phyloP scores from a whole-genome alignment of 2,329 filamentous ascomycete species.

The Pseudocercospora eumusae region DNA sequence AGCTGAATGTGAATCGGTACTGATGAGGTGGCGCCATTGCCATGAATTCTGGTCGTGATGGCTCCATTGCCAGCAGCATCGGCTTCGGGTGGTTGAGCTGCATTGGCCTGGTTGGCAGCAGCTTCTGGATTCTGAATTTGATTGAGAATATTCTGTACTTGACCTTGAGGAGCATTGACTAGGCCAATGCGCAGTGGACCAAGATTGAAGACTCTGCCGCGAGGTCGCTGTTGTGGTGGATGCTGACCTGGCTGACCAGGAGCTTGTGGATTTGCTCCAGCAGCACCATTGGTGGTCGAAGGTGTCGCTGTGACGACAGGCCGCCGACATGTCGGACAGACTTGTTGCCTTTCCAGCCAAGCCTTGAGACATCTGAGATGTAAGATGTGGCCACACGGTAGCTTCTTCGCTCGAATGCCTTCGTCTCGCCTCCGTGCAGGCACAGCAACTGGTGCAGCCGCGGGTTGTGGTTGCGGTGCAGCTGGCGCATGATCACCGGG shows the following conservation, averaged over 20 bases:
- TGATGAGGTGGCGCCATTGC: constrained; percentile 20
- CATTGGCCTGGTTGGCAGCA: constrained; percentile 11
- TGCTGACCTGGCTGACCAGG: constrained; percentile 36
- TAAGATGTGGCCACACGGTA: constrained; percentile 92
- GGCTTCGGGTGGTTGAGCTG: constrained; percentile 26
- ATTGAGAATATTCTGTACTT: constrained; percentile 47
- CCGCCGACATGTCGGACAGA: constrained; percentile 89
- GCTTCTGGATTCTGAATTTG: constrained; percentile 34
- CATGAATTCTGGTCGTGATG: constrained; percentile 8
- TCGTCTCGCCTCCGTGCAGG: constrained; percentile 63
- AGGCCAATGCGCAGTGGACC: constrained; percentile 76
- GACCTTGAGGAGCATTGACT: constrained; percentile 55
- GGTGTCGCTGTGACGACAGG: constrained; percentile 58
- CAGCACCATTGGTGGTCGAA: constrained; percentile 22
- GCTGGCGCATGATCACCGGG: constrained; percentile 6
- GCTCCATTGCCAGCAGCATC: constrained; percentile 26
- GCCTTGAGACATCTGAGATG: constrained; percentile 93
- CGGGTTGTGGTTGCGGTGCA: constrained; percentile 29
- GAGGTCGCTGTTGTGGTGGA: constrained; percentile 42
- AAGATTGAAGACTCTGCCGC: constrained; percentile 61
- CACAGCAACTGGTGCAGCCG: constrained; percentile 28
- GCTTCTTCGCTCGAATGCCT: constrained; percentile 84
- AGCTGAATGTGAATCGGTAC: constrained; percentile 61
- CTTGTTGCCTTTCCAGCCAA: constrained; percentile 96
- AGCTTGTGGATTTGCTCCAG: constrained; percentile 17